Conservation (phyloP, 176 grass and related monocot genomes). For the Oryza rufipogon region DNA sequence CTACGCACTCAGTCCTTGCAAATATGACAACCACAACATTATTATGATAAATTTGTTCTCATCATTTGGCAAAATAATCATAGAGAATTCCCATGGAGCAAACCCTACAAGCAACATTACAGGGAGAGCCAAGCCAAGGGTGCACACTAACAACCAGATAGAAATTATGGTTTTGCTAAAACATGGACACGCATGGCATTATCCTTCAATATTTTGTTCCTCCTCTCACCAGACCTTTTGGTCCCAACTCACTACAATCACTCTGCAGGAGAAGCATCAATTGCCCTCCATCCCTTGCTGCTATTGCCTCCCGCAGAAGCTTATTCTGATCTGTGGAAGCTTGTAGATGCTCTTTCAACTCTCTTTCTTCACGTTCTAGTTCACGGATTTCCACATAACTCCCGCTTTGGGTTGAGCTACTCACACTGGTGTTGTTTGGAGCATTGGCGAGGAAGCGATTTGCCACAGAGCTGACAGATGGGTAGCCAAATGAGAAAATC, state of each 20-base stretch:
- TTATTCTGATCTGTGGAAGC: not conserved
- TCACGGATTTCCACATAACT: not conserved
- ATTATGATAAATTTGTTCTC: not conserved
- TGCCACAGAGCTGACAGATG: not conserved
- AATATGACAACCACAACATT: not conserved
- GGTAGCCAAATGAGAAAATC: not conserved
- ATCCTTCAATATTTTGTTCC: not conserved
- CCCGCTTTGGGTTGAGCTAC: not conserved
- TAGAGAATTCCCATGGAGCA: not conserved
- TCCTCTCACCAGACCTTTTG: not conserved
- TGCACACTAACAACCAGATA: not conserved
- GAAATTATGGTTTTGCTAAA: not conserved
- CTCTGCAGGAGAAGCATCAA: not conserved
- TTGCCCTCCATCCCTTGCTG: not conserved
- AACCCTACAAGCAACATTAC: not conserved
- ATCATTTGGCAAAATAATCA: not conserved
- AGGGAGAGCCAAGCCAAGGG: not conserved
- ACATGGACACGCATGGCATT: not conserved
- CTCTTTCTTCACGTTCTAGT: not conserved
- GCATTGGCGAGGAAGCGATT: not conserved
- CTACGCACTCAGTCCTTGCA: not conserved
- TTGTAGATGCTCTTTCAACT: not conserved
- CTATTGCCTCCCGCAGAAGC: not conserved
- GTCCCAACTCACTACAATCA: not conserved
- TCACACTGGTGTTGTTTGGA: not conserved